Conservation (phyloP, 2,329 filamentous ascomycete genomes). For the Thermothelomyces thermophilus region DNA sequence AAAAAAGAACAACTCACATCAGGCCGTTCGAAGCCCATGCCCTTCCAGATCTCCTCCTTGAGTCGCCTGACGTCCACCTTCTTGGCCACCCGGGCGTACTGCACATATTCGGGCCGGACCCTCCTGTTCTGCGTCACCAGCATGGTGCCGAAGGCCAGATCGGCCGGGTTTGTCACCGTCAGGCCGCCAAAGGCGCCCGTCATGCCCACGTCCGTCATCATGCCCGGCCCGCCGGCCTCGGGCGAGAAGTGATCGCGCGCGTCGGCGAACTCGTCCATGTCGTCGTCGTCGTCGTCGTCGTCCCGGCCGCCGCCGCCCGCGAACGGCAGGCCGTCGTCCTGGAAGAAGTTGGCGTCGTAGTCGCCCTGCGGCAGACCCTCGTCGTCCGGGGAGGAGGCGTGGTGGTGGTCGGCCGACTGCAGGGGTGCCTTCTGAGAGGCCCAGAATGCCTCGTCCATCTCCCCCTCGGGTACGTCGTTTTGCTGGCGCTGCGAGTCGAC, state of each 20-base stretch:
- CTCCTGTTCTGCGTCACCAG: slow-evolving; percentile 59
- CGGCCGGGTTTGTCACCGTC: slow-evolving; percentile 38
- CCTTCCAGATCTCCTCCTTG: slow-evolving; percentile 66
- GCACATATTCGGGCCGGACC: slow-evolving; percentile 60
- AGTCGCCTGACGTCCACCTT: slow-evolving; percentile 63
- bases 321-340: slow-evolving; percentile 73
- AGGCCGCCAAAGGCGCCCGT: slow-evolving; percentile 39
- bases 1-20: slow-evolving; percentile 36
- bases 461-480: slow-evolving; percentile 57
- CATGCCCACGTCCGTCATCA: slow-evolving; percentile 44
- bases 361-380: slow-evolving; percentile 64
- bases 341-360: slow-evolving; percentile 97
- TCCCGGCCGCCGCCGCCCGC: slow-evolving; percentile 51
- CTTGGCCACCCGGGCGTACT: slow-evolving; percentile 64
- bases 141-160: slow-evolving; percentile 56
- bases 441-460: slow-evolving; percentile 96
- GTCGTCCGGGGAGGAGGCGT: slow-evolving; percentile 26
- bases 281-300: slow-evolving; percentile 57
- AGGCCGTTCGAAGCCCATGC: slow-evolving; percentile 51
- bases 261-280: slow-evolving; percentile 67
- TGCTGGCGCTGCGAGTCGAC: slow-evolving; percentile 32
- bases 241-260: slow-evolving; percentile 74
- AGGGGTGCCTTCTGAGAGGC: slow-evolving; percentile 60
- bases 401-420: slow-evolving; percentile 30
- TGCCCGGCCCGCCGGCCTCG: slow-evolving; percentile 35